These are phyloP conservation scores for Botryotinia narcissicola DNA, from an alignment of 2,329 filamentous ascomycete genomes.

Conservation along the genomic window DNA sequence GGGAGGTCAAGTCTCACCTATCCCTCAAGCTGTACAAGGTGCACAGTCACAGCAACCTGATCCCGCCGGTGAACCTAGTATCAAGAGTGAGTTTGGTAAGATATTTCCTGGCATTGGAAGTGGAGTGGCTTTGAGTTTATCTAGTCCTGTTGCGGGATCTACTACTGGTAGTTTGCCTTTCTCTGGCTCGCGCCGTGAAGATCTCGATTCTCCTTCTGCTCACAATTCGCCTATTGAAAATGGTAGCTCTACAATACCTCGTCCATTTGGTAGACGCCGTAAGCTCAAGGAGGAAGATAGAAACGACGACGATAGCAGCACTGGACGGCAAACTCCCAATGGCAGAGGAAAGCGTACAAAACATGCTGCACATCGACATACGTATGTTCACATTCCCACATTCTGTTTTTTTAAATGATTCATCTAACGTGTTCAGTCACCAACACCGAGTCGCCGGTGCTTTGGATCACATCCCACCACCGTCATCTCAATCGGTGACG, in stretches of 20 bases:
- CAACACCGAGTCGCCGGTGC: constrained; percentile 56
- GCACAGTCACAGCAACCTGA: constrained; percentile 78
- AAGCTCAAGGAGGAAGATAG: constrained; percentile 75
- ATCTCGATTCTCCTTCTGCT: constrained; percentile 44
- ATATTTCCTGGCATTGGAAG: constrained; percentile 93
- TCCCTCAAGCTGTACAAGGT: constrained; percentile 91
- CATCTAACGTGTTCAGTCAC: constrained; percentile 38
- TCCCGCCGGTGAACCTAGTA: constrained; percentile 78
- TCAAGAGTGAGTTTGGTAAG: constrained; percentile 91
- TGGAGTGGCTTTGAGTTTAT: constrained; percentile 53
- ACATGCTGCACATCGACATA: constrained; percentile 42
- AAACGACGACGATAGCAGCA: constrained; percentile 66
- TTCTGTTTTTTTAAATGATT: constrained; percentile 27
- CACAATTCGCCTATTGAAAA: constrained; percentile 45
- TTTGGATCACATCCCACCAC: constrained; percentile 47
- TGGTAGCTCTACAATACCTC: constrained; percentile 41
- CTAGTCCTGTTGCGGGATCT: constrained; percentile 51
- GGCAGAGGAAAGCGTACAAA: constrained; percentile 65
- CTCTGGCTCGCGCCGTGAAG: constrained; percentile 52
- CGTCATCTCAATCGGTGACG: constrained; percentile 43
- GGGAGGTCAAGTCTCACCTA: constrained; percentile 78
- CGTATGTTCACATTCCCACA: constrained; percentile 43
- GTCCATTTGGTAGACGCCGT: constrained; percentile 48
- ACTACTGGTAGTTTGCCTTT: constrained; percentile 49
- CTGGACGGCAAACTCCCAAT: constrained; percentile 59